Evolutionary conservation across 1,284 basidiomycete species (phyloP), one percentile per base, ranked within the genome.

Genomic region (Apiotrichum domesticum): DNA sequence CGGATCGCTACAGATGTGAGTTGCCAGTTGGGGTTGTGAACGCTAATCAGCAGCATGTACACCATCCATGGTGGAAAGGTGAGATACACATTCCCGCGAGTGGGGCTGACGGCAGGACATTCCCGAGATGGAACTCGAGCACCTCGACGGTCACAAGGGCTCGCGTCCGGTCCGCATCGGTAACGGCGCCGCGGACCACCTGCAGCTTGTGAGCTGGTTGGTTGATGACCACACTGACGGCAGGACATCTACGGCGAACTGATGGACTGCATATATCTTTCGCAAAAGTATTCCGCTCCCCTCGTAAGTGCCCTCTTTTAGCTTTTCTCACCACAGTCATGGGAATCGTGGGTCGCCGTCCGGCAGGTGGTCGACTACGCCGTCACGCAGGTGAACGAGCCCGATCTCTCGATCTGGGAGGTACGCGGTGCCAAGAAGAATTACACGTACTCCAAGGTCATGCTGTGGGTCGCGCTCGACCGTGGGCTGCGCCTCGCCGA

Each of bases 391-490:
- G 63, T 64, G 46, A 61, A 77, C 55, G 61, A 71, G 56, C 69
- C 67, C 4, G 79, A 78, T 55, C 55, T 73, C 57, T 86, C 85
- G 11, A 88, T 88, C 65, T 88, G 87, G 87, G 86, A 75, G 75
- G 83, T 78, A 35, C 81, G 90, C 57, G 85, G 86, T 58, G 83
- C 84, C 68, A 82, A 87, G 71, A 84, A 87, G 58, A 85, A 95
- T 72, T 96, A 94, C 42, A 67, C 90, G 82, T 93, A 93, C 75
- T 90, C 87, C 45, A 93, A 93, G 82, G 85, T 92, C 53, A 92
- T 94, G 90, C 82, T 92, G 70, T 92, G 90, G 87, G 91, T 96
- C 47, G 92, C 92, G 0, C 84, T 96, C 57, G 92, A 96, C 67
- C 81, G 90, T 78, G 90, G 90, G 3, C 80, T 96, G 4, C 87